Evolutionary conservation across 2,329 filamentous ascomycete genomes (phyloP), one percentile per base, ranked within the genome.

Genomic region (Microthyrium microscopicum): DNA sequence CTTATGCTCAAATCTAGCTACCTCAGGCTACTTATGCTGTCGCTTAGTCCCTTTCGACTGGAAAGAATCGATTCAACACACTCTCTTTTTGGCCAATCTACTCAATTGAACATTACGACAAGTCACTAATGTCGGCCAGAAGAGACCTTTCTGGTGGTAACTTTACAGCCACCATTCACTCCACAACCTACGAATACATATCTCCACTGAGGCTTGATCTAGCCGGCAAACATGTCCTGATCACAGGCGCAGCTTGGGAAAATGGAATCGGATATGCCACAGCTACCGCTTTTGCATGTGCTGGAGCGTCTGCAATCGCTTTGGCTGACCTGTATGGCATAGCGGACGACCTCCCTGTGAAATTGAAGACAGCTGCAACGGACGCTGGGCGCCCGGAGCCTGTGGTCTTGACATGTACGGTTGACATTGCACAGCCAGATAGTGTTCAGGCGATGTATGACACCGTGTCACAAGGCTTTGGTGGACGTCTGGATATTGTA

Each of bases 401-500:
- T 11, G 18, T 15, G 3, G 31, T 39, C 5, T 7, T 38, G 12
- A 26, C 29, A 20, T 39, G 20, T 20, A 39, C 19, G 6, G 38
- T 38, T n/a, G 38, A 39, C 31, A 39, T 39, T 2, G 22, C 38
- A 22, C 29, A 22, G 2, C 26, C 13, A 16, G 29, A 38, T 18
- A 29, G 27, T 16, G 27, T 29, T 29, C 27, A 16, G 8, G 15
- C 8, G 27, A 8, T 29, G 8, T 16, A 37, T 20, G 16, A 38
- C 4, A 26, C 12, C 16, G 30, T 39, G 4, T 19, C 19, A 13
- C 7, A 29, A 13, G 11, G 9, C 20, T 31, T 26, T 39, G 38
- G 29, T 29, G 52, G 54, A 5, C 42, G 43, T 15, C 33, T 53
- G 5, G 50, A 55, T 29, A 41, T 56, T 20, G 42, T 55, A 18